Conservation (phyloP, 1,139 yeast species). For the Kodamaea arcana region DNA sequence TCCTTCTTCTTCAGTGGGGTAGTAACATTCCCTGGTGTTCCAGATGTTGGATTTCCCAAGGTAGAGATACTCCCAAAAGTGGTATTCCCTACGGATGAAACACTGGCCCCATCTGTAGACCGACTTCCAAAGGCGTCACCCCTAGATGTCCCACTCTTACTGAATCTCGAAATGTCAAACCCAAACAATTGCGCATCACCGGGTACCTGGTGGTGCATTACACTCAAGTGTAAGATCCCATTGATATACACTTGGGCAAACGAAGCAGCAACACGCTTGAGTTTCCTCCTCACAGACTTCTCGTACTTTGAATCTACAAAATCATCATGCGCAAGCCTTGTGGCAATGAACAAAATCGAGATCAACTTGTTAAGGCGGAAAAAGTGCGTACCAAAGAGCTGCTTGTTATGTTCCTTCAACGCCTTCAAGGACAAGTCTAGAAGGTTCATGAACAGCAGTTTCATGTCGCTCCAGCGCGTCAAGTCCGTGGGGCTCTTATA, state of each 20-base stretch:
- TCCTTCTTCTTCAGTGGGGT: neutral
- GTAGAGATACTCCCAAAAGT: neutral
- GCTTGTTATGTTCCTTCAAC: conserved; percentile 45
- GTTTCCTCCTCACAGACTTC: conserved; percentile 39
- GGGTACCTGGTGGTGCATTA: conserved; percentile 26
- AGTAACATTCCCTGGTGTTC: neutral
- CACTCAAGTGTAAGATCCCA: conserved; percentile 50
- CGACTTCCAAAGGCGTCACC: neutral
- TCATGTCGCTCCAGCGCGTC: conserved; percentile 53
- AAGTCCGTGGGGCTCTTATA: conserved; percentile 57
- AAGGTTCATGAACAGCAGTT: conserved; percentile 41
- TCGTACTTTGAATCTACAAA: conserved; percentile 43
- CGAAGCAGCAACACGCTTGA: conserved; percentile 49
- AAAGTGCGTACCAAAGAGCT: conserved; percentile 49
- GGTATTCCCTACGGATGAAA: too few species aligned
- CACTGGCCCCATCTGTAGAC: neutral
- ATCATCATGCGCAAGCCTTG: conserved; percentile 50
- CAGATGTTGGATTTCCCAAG: neutral
- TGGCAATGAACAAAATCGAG: conserved; percentile 45
- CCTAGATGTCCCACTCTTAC: conserved; percentile 15
- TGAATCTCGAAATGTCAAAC: conserved; percentile 27
- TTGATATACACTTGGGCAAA: conserved; percentile 59
- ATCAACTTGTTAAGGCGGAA: conserved; percentile 47
- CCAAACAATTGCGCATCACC: conserved; percentile 23
- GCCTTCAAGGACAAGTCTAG: conserved; percentile 47